A percentile compares a stretch with the other conserved stretches of the same genome.
These are phyloP conservation scores for Globisporangium sylvaticum DNA, from an alignment of 352 stramenopile species.

Conservation along the genomic window DNA sequence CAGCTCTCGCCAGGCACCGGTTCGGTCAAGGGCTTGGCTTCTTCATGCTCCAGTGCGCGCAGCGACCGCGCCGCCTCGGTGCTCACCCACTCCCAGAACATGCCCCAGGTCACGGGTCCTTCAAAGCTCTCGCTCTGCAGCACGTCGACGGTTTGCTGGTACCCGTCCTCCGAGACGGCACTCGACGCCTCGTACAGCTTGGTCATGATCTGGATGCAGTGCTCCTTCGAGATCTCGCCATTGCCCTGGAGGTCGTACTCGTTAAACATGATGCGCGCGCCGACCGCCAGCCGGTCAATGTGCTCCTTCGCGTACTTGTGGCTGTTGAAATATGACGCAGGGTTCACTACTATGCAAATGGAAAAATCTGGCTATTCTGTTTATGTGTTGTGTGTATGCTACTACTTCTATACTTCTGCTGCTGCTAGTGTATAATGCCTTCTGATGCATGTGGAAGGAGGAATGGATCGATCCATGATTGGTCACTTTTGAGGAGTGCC, in stretches of 20 bases:
- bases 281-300: constrained; percentile 80
- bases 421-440: no score
- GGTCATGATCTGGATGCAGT: constrained; percentile 71
- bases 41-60: constrained; percentile 55
- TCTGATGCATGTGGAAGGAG: no score
- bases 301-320: constrained; percentile 79
- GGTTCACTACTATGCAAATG: no score
- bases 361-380: no score
- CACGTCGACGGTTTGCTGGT: constrained; percentile 52
- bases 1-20: constrained; percentile 39
- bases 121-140: constrained; percentile 59
- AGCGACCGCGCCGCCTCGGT: constrained; percentile 68
- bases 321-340: constrained; percentile 57
- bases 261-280: constrained; percentile 78
- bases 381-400: no score
- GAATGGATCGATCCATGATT: no score
- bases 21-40: constrained; percentile 39
- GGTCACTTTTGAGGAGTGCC: no score
- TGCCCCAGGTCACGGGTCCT: constrained; percentile 69
- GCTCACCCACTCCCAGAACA: constrained; percentile 89
- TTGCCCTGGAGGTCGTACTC: constrained; percentile 66
- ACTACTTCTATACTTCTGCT: no score
- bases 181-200: constrained; percentile 75
- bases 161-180: constrained; percentile 59
- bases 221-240: constrained; percentile 61